Conservation (phyloP, 305 asterid species). For the Solanum hybrid region DNA sequence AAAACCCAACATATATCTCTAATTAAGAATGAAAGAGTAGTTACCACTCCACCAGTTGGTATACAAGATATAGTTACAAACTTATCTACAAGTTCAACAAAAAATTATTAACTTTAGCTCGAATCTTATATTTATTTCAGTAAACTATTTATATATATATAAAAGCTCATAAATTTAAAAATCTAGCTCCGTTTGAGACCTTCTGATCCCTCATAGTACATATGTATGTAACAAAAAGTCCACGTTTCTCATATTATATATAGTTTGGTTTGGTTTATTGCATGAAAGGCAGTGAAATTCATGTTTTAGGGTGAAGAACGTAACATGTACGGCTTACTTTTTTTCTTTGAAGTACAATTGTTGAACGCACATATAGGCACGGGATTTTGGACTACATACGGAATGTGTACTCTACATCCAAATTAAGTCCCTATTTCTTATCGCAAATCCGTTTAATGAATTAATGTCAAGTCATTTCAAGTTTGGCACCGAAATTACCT, state of each 20-base stretch:
- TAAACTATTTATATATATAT: neutral
- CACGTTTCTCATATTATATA: neutral
- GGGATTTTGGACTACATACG: neutral
- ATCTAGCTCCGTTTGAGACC: neutral
- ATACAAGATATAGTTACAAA: neutral
- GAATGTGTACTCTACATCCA: neutral
- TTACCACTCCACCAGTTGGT: neutral
- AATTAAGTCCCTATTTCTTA: neutral
- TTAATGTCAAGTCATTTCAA: neutral
- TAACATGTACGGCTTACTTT: neutral
- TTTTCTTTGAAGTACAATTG: neutral
- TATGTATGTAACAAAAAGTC: neutral
- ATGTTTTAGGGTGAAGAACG: neutral
- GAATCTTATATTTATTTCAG: neutral
- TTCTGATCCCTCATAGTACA: neutral
- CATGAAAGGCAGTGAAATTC: neutral
- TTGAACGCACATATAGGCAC: neutral
- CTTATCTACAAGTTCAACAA: neutral
- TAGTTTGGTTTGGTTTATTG: neutral
- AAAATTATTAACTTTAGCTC: no score
- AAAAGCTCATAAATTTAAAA: no score
- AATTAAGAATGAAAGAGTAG: no score
- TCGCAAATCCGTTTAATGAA: neutral
- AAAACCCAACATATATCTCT: no score
- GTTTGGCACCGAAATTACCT: conserved; percentile 6